These are phyloP conservation scores for Geosmithia flava DNA, from an alignment of 2,329 filamentous ascomycete species.

Conservation along the genomic window DNA sequence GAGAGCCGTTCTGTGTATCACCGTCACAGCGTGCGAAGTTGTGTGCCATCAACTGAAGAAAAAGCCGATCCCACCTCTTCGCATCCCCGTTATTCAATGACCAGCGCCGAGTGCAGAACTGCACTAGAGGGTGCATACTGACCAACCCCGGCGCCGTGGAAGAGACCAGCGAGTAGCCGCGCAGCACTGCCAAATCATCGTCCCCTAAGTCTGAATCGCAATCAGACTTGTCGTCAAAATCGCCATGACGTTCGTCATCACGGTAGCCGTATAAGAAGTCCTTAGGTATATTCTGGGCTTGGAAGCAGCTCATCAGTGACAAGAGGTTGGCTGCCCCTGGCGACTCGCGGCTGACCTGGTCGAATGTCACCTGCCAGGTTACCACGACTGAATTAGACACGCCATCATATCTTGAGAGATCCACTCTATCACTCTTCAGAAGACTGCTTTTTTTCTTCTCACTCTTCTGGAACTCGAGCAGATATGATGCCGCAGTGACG, in stretches of 20 bases:
- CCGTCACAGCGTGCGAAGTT: not conserved
- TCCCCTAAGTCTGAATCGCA: not conserved
- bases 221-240: not conserved
- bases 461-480: not conserved
- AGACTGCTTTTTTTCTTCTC: slow-evolving; percentile 5
- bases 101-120: slow-evolving; percentile 6
- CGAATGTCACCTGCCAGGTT: slow-evolving; percentile 16
- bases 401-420: slow-evolving; percentile 4
- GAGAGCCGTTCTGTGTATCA: slow-evolving; percentile 1
- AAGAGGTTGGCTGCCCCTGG: slow-evolving; percentile 26
- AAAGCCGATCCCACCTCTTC: not conserved
- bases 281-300: slow-evolving; percentile 26
- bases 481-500: not conserved
- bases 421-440: slow-evolving; percentile 5
- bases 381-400: slow-evolving; percentile 12
- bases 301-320: slow-evolving; percentile 33
- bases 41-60: too few relatives aligned
- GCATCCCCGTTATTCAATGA: not conserved
- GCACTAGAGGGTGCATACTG: slow-evolving; percentile 3
- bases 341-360: slow-evolving; percentile 18
- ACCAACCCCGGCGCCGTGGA: not conserved
- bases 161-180: slow-evolving; percentile 2
- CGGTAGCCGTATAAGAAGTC: not conserved
- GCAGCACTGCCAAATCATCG: not conserved
- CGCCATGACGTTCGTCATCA: not conserved